Percentiles rank a stretch among this genome's conserved stretches.
Conservation (phyloP, 192 early-diverging fungal species). For the Chytriomyces hyalinus region DNA sequence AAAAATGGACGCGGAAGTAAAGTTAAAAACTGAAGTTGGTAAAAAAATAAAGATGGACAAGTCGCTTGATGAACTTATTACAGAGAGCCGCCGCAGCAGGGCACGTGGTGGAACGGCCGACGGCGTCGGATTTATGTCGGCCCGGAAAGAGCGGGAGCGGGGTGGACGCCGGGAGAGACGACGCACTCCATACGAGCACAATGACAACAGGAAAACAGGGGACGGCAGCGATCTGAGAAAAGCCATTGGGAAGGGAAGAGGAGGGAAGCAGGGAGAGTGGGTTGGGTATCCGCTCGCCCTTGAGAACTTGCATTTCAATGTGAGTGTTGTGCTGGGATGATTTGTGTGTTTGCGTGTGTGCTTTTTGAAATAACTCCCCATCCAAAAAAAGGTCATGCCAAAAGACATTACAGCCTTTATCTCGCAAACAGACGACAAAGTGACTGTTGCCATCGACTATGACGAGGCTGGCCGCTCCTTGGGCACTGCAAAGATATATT, state of each 20-base stretch:
- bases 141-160: neutral
- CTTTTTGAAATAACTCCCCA: neutral
- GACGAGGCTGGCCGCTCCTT: slow-evolving; percentile 9
- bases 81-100: neutral
- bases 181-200: neutral
- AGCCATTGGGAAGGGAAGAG: neutral
- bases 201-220: neutral
- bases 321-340: neutral
- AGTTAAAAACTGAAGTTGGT: neutral
- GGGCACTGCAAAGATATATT: slow-evolving; percentile 16
- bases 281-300: neutral
- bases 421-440: neutral
- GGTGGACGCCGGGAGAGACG: neutral
- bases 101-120: slow-evolving; percentile 6
- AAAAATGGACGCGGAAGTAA: neutral
- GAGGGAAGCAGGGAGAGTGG: neutral
- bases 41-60: slow-evolving; percentile 10
- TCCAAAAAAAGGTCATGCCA: slow-evolving; percentile 1
- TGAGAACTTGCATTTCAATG: slow-evolving; percentile 27
- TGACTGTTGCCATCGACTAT: slow-evolving; percentile 10
- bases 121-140: neutral
- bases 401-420: neutral
- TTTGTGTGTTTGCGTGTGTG: neutral
- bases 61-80: slow-evolving; percentile 26
- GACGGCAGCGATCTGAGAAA: slow-evolving; percentile 1